Evolutionary conservation across 352 stramenopile species (phyloP), one percentile per base, ranked within the genome.

Genomic region (Pseudoperonospora humuli): DNA sequence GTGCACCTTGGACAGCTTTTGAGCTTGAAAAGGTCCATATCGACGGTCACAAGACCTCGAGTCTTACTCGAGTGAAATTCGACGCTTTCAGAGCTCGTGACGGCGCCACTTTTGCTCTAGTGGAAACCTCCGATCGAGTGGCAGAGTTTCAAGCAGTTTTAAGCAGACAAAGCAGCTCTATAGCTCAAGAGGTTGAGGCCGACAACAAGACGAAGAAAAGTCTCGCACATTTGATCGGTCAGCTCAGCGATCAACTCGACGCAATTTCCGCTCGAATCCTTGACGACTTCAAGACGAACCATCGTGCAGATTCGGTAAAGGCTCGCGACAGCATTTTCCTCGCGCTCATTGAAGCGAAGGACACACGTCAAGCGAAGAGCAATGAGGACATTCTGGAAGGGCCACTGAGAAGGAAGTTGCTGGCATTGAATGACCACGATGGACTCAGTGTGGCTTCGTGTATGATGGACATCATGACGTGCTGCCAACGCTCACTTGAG

Each of bases 361-460:
- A 11, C 11, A 31, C 33, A 10, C 1, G 4, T 3, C 8, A 1
- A 14, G 15, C 2, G 6, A 4, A 21, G 38, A 27, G 11, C 35
- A 14, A n/a, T 17, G 18, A 46, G 11, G 29, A 50, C 17, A 26
- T 61, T 10, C 20, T 56, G 15, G 37, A 56, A 10, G 19, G 29
- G 25, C 34, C 34, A 29, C 39, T 56, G 20, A 33, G 56, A 21
- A 55, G 57, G 20, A 54, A 39, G 2, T 18, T 79, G 11, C 40
- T 84, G 19, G 71, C 69, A 0, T 49, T 84, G 10, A 68, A 55
- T 42, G 74, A 86, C 35, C 37, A 52, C 11, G 67, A 84, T 26
- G 70, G 71, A n/a, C 61, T 86, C 25, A 80, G 70, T 20, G 70
- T 78, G 19, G 62, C 70, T 5, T 52, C 67, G 7, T 86, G 74